Evolutionary conservation across 2,329 filamentous ascomycete species (phyloP).

Genomic region (Aspergillus intermedius): DNA sequence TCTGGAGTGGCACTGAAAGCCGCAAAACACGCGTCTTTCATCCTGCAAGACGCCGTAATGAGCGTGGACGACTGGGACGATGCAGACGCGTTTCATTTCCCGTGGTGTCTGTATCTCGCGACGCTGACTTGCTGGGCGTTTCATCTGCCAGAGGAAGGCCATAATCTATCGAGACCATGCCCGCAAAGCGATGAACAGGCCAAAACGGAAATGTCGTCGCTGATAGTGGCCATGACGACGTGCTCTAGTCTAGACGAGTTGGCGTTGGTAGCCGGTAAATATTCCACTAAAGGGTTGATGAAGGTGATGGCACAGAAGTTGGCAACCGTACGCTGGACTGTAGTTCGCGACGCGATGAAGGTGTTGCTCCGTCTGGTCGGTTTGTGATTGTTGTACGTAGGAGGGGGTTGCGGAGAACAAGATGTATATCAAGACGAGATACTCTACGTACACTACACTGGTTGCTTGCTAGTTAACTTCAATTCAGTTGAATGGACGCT

Average conservation of each 20-base stretch:
- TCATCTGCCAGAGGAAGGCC: conserved; percentile 43
- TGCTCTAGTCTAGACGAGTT: conserved; percentile 30
- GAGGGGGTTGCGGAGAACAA: neutral
- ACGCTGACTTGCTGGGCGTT: conserved; percentile 55
- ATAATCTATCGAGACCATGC: neutral
- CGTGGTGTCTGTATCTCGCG: conserved; percentile 57
- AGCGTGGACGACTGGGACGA: conserved; percentile 48
- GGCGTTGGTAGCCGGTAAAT: conserved; percentile 36
- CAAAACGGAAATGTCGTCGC: conserved; percentile 25
- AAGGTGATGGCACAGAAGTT: conserved; percentile 51
- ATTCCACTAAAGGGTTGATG: conserved; percentile 48
- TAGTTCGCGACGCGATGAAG: conserved; percentile 56
- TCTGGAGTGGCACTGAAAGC: conserved; percentile 7
- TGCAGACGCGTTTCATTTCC: conserved; percentile 53
- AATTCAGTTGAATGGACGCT: too few species aligned
- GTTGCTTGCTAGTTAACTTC: too few species aligned
- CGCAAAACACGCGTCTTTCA: conserved; percentile 47
- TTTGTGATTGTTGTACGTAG: neutral
- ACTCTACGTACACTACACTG: neutral
- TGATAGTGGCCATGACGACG: conserved; percentile 31
- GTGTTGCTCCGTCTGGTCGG: conserved; percentile 37
- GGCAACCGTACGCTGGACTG: conserved; percentile 54
- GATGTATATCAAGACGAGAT: neutral
- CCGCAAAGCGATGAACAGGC: conserved; percentile 30
- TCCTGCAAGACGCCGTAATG: conserved; percentile 47